Percentiles rank a stretch among this genome's conserved stretches.
Conservation (phyloP, 768 basidiomycete genomes). For the Lentinus tigrinus region DNA sequence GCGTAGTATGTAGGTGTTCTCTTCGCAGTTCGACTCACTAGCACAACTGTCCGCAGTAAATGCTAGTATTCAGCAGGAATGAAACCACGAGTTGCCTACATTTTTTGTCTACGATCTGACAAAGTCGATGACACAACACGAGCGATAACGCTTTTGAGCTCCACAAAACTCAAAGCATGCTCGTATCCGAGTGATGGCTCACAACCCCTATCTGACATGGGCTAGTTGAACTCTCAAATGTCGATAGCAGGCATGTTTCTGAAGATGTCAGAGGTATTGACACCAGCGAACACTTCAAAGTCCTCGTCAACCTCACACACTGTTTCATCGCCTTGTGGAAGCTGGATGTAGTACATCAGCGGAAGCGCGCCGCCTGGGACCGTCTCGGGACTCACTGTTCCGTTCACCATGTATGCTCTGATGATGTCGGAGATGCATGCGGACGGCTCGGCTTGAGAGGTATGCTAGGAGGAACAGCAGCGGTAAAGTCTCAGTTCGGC, state of each 20-base stretch:
- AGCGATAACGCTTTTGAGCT: no score
- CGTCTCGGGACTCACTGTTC: neutral
- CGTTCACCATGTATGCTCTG: slow-evolving; percentile 2
- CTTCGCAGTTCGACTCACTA: no score
- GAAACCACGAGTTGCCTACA: no score
- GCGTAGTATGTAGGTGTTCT: no score
- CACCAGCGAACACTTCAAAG: neutral
- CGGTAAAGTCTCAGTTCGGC: neutral
- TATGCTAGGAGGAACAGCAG: neutral
- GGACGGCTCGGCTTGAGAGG: neutral
- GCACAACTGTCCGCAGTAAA: no score
- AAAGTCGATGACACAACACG: no score
- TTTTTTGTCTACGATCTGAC: no score
- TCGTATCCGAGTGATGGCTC: no score
- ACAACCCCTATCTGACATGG: no score
- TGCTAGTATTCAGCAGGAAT: no score
- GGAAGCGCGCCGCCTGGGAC: no score
- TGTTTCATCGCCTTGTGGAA: neutral
- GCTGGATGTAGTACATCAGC: neutral
- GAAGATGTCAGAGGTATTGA: slow-evolving; percentile 10
- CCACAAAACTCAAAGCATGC: no score
- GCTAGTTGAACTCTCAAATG: neutral
- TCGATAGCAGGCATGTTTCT: slow-evolving; percentile 9
- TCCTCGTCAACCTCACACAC: slow-evolving; percentile 6
- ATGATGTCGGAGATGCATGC: neutral